Base-by-base conservation (phyloP, 208 protist species). In the Trypanosoma conorhini region DNA sequence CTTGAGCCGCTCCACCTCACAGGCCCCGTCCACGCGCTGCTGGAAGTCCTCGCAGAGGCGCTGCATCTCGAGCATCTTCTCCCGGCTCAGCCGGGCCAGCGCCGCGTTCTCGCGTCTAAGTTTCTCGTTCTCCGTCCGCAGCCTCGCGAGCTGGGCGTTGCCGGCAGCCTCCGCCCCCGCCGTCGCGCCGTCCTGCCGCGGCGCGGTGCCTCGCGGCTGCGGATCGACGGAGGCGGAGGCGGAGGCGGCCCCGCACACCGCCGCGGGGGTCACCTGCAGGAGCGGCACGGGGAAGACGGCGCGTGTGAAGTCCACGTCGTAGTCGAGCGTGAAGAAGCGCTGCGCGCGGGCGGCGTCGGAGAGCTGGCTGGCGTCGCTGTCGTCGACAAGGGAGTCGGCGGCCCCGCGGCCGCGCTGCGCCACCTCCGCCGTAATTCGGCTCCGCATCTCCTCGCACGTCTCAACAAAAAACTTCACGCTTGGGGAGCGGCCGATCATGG, bases 11-110 rank as follows among this genome's bases (percentile, higher is more conserved):
- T 90, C 78, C 33, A 83, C 70, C 61, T 91, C 85, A 0, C 80
- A 72, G 12, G 72, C 70, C 15, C 57, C 74, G 19, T 77, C 76
- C 0, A 86, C 83, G 24, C 80, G 77, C 13, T 68, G 24, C 54
- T 91, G 72, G 57, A 96, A 90, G 69, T 89, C 86, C 24, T 87
- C 79, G 68, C 87, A 96, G 22, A 96, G 70, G 10, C 74, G 73
- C 81, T 93, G 86, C 88, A 96, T 94, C 76, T 92, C 86, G 13
- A 86, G 46, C 88, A 96, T 93, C 77, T 94, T 93, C 30, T 96
- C 86, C 57, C 70, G 60, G 74, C 84, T 89, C 38, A 96, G 72
- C 30, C 66, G 71, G 52, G 80, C 65, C 19, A 96, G 67, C 26
- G 88, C 81, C 30, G 60, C 74, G 59, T 94, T 93, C 60, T 93